A percentile compares a stretch with the other conserved stretches of the same genome.
phyloP scores from a whole-genome alignment of 768 basidiomycete genomes.

The Termitomyces sp. region DNA sequence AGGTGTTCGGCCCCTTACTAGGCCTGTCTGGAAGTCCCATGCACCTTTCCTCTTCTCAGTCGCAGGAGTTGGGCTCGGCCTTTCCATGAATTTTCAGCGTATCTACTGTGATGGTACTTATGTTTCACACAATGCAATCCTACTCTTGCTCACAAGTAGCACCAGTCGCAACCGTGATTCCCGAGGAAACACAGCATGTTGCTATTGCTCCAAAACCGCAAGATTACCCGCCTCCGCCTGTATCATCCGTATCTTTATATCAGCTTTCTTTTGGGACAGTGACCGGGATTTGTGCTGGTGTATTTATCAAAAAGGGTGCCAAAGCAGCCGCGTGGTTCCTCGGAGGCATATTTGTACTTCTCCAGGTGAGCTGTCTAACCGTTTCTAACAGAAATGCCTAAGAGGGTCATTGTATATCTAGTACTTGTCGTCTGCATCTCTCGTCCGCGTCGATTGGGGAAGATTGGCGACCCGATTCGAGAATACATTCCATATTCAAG shows the following conservation, averaged over 20 bases:
- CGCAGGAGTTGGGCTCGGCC: conserved; percentile 41
- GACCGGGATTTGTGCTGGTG: conserved; percentile 83
- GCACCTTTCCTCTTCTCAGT: conserved; percentile 25
- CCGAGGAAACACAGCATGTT: background rate
- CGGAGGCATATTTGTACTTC: conserved; percentile 87
- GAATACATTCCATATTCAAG: conserved; percentile 62
- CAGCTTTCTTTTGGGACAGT: conserved; percentile 89
- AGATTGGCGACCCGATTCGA: conserved; percentile 65
- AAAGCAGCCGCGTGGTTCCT: conserved; percentile 78
- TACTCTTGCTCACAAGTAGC: background rate
- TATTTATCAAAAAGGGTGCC: conserved; percentile 95
- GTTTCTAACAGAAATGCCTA: background rate
- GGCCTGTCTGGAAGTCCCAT: conserved; percentile 5
- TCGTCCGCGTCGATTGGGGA: conserved; percentile 83
- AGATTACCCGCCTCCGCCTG: conserved; percentile 50
- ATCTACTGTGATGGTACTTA: conserved; percentile 52
- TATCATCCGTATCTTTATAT: conserved; percentile 73
- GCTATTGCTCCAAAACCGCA: background rate
- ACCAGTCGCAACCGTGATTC: conserved; percentile 9
- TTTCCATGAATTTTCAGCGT: conserved; percentile 30
- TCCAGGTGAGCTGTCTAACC: conserved; percentile 60
- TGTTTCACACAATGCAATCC: background rate
- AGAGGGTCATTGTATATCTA: conserved; percentile 23
- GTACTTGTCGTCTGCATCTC: conserved; percentile 75
- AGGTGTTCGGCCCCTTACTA: background rate